Evolutionary conservation across 2,329 filamentous ascomycete species (phyloP), one percentile per base, ranked within the genome.

Genomic region (Colletotrichum spaethianum): DNA sequence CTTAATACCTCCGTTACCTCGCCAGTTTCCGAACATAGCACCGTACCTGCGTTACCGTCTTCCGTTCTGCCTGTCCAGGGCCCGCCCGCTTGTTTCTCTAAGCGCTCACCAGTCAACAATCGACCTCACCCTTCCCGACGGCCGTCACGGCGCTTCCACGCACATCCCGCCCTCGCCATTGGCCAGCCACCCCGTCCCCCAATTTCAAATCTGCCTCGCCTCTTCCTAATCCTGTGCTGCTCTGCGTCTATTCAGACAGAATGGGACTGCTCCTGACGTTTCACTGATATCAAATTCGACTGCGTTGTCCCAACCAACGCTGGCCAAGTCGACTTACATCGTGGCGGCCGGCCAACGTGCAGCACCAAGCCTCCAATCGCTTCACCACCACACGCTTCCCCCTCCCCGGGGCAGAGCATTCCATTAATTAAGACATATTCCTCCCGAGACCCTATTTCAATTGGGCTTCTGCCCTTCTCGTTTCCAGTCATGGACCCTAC

Each of bases 401-500:
- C 20, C 50, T 26, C 68, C 40, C 50, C 65, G 16, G 57, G 53
- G 52, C 44, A 63, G 18, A 46, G 38, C 26, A 59, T 46, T 63
- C 57, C 65, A 53, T 55, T 60, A 38, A 48, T 48, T 55, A 52
- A 69, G 65, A 63, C 69, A 59, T 63, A 23, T 38, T 26, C 38
- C 44, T n/a, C n/a, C 38, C 65, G 20, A 46, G n/a, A 52, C 31
- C 46, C 36, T 70, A 67, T 69, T 69, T 68, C 20, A 63, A 3
- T 72, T 59, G 53, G 69, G 59, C 65, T 53, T 63, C 46, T 44
- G 50, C 36, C 64, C 63, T 52, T 46, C 28, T 55, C 12, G 4
- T 12, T 59, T 53, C 26, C 50, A 48, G 67, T 64, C 79, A 90
- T 90, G 88, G 88, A 90, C 81, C 88, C 88, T 64, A 86, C 86